Evolutionary conservation across 148 eudicot genomes (phyloP).

Genomic region (Silene latifolia): DNA sequence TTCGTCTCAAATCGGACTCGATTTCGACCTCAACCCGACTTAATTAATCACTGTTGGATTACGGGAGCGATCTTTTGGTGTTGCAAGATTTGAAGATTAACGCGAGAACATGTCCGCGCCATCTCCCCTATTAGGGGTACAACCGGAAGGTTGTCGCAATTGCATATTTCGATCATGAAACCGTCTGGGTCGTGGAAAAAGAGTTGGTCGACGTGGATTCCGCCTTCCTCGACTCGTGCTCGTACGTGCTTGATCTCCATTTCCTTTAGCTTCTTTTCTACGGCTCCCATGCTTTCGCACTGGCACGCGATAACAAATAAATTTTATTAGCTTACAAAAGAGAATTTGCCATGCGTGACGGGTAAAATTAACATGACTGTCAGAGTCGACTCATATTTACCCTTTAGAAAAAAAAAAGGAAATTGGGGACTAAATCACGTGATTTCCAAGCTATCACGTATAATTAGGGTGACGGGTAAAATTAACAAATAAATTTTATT

Average conservation of each 20-base stretch:
- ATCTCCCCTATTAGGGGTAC: conserved; percentile 58
- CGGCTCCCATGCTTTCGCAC: conserved; percentile 91
- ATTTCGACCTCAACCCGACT: neutral
- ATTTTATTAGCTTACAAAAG: too few species aligned
- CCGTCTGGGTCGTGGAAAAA: conserved; percentile 93
- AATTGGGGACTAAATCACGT: too few species aligned
- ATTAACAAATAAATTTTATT: too few species aligned
- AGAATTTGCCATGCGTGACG: too few species aligned
- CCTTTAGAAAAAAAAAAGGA: too few species aligned
- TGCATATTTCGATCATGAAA: conserved; percentile 90
- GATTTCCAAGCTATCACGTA: too few species aligned
- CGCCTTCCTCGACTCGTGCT: conserved; percentile 73
- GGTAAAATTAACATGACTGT: too few species aligned
- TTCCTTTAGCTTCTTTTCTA: conserved; percentile 73
- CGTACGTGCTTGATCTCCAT: conserved; percentile 53
- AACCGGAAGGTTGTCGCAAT: conserved; percentile 74
- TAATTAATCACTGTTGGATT: conserved; percentile 20
- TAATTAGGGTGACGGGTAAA: too few species aligned
- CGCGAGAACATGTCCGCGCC: conserved; percentile 56
- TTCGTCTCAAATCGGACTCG: neutral
- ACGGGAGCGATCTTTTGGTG: conserved; percentile 35
- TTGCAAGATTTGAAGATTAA: conserved; percentile 39
- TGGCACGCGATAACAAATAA: conserved; percentile 3
- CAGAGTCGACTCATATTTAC: too few species aligned
- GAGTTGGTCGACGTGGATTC: conserved; percentile 69